Evolutionary conservation across 2,329 filamentous ascomycete genomes (phyloP).

Genomic region (Rachicladosporium sp.): DNA sequence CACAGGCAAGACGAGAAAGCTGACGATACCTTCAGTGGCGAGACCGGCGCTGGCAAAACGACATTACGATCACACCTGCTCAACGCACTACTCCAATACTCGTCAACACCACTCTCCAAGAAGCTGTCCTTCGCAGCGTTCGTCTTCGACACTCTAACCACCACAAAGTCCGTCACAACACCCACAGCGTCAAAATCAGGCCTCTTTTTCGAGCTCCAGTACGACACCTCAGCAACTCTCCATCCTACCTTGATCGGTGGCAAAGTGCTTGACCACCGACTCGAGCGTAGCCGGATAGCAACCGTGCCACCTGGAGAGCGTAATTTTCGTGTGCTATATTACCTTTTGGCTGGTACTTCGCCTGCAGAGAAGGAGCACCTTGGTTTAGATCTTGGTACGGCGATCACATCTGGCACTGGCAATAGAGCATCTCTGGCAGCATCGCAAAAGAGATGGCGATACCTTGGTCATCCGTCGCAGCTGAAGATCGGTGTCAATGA

Average conservation of each 20-base stretch:
- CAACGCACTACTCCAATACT: slow-evolving; percentile 74
- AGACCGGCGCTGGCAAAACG: slow-evolving; percentile 92
- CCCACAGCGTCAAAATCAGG: slow-evolving; percentile 92
- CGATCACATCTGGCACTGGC: slow-evolving; percentile 41
- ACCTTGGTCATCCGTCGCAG: slow-evolving; percentile 90
- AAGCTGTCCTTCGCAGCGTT: slow-evolving; percentile 91
- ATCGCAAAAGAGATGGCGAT: slow-evolving; percentile 80
- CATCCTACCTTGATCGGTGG: slow-evolving; percentile 84
- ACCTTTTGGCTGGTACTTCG: slow-evolving; percentile 84
- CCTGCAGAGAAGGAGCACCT: slow-evolving; percentile 81
- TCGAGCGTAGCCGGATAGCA: slow-evolving; percentile 84
- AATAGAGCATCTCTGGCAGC: slow-evolving; percentile 42
- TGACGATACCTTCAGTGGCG: slow-evolving; percentile 49
- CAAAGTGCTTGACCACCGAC: slow-evolving; percentile 83
- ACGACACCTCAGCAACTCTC: slow-evolving; percentile 75
- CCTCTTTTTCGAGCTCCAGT: slow-evolving; percentile 91
- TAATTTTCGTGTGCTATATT: slow-evolving; percentile 94
- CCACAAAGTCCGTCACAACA: slow-evolving; percentile 91
- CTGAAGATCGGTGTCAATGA: slow-evolving; percentile 96
- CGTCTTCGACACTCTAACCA: slow-evolving; percentile 90
- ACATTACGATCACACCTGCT: slow-evolving; percentile 84
- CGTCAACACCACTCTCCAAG: slow-evolving; percentile 80
- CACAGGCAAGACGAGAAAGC: background rate
- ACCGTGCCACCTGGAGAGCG: slow-evolving; percentile 90
- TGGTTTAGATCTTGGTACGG: slow-evolving; percentile 39